Conservation (phyloP, 2,329 filamentous ascomycete genomes). For the Xylariaceae sp. region DNA sequence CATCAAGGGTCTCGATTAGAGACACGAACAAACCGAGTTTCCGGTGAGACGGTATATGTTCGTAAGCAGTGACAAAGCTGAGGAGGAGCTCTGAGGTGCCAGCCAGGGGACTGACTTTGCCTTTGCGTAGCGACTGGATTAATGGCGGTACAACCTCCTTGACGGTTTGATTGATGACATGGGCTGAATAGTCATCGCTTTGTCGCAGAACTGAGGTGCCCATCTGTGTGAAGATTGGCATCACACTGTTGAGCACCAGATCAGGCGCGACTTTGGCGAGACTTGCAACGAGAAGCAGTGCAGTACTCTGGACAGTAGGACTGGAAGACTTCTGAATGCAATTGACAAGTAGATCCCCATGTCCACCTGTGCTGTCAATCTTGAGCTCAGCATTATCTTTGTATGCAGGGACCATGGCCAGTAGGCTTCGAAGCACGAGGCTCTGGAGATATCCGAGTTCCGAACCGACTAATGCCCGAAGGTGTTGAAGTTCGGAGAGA, state of each 20-base stretch:
- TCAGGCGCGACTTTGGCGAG: conserved; percentile 85
- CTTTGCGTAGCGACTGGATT: conserved; percentile 76
- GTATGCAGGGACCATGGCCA: conserved; percentile 76
- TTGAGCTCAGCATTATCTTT: conserved; percentile 55
- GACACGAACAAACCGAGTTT: conserved; percentile 78
- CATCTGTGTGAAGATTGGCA: conserved; percentile 99
- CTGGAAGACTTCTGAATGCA: conserved; percentile 89
- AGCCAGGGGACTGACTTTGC: conserved; percentile 69
- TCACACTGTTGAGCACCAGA: conserved; percentile 89
- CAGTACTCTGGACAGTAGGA: conserved; percentile 88
- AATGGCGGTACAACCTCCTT: conserved; percentile 89
- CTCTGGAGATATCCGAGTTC: conserved; percentile 88
- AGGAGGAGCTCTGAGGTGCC: conserved; percentile 86
- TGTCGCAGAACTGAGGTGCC: conserved; percentile 84
- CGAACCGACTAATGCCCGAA: conserved; percentile 73
- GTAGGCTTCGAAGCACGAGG: conserved; percentile 72
- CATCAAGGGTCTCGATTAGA: conserved; percentile 76
- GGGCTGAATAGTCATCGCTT: conserved; percentile 92
- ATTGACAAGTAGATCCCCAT: conserved; percentile 86
- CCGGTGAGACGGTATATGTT: conserved; percentile 87
- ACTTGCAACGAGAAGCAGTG: conserved; percentile 79
- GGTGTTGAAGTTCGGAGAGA: conserved; percentile 80
- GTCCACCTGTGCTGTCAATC: conserved; percentile 72
- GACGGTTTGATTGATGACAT: conserved; percentile 93
- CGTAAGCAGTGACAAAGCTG: conserved; percentile 93